These are phyloP conservation scores for Leptographium flavum DNA, from an alignment of 2,329 filamentous ascomycete species.

Conservation along the genomic window DNA sequence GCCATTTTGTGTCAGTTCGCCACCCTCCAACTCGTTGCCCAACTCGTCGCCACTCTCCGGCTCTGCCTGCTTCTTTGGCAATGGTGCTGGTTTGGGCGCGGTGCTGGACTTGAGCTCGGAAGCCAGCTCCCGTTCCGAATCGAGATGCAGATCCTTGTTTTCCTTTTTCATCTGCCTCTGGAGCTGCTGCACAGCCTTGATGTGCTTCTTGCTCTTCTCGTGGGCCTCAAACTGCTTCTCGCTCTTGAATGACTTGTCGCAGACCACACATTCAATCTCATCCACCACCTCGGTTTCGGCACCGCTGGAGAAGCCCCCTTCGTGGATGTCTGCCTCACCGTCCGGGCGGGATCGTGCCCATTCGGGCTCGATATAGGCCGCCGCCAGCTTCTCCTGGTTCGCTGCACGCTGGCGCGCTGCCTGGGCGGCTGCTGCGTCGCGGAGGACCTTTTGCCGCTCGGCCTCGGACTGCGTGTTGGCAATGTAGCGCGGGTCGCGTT, in stretches of 20 bases:
- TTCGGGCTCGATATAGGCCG: constrained; percentile 45
- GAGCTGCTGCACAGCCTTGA: constrained; percentile 71
- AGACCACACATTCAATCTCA: constrained; percentile 61
- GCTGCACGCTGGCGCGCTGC: constrained; percentile 70
- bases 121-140: constrained; percentile 3
- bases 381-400: constrained; percentile 54
- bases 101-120: background rate
- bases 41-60: background rate
- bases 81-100: background rate
- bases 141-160: constrained; percentile 45
- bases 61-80: constrained; percentile 1
- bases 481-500: constrained; percentile 76
- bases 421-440: constrained; percentile 69
- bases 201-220: constrained; percentile 92
- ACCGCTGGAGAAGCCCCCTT: constrained; percentile 45
- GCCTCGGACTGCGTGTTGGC: constrained; percentile 64
- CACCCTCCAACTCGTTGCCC: background rate
- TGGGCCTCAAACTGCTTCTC: constrained; percentile 85
- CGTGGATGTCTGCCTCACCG: constrained; percentile 31
- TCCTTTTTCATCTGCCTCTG: constrained; percentile 73
- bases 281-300: constrained; percentile 38
- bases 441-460: constrained; percentile 64
- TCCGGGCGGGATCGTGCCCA: constrained; percentile 12
- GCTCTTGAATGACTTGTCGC: constrained; percentile 73
- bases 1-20: background rate